A percentile compares a stretch with the other conserved stretches of the same genome.
Conservation (phyloP, 2,329 filamentous ascomycete genomes). For the Leptographium flavum region DNA sequence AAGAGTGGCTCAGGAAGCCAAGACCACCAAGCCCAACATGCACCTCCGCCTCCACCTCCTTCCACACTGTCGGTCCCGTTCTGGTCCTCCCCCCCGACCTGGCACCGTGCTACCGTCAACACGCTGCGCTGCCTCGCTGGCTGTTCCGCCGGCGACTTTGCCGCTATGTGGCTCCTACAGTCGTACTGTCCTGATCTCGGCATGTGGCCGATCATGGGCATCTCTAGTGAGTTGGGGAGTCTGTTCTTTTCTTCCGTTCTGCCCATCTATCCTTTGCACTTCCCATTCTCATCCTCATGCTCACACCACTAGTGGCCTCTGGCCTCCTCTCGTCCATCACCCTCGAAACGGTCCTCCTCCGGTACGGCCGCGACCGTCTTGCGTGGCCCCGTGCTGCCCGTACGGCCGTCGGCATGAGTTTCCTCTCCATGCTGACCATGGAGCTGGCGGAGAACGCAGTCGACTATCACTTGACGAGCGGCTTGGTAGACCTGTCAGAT, state of each 20-base stretch:
- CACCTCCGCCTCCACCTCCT: no score
- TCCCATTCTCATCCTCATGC: not conserved
- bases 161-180: conserved; percentile 40
- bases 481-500: conserved; percentile 28
- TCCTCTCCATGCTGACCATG: conserved; percentile 46
- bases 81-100: conserved; percentile 21
- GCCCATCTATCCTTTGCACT: not conserved
- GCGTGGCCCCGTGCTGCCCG: conserved; percentile 30
- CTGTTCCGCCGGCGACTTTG: conserved; percentile 41
- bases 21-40: no score
- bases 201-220: conserved; percentile 33
- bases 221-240: no score
- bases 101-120: conserved; percentile 37
- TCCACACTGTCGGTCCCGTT: conserved; percentile 16
- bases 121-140: conserved; percentile 40
- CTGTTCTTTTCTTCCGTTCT: not conserved
- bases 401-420: conserved; percentile 43
- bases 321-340: conserved; percentile 36
- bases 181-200: conserved; percentile 29
- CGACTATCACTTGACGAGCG: conserved; percentile 40
- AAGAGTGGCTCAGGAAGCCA: no score
- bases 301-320: conserved; percentile 23
- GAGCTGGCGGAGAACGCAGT: conserved; percentile 38
- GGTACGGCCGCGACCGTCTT: conserved; percentile 30
- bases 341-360: conserved; percentile 37